Conservation (phyloP, 176 grass and related monocot genomes). For the Phoenix roebelenii region DNA sequence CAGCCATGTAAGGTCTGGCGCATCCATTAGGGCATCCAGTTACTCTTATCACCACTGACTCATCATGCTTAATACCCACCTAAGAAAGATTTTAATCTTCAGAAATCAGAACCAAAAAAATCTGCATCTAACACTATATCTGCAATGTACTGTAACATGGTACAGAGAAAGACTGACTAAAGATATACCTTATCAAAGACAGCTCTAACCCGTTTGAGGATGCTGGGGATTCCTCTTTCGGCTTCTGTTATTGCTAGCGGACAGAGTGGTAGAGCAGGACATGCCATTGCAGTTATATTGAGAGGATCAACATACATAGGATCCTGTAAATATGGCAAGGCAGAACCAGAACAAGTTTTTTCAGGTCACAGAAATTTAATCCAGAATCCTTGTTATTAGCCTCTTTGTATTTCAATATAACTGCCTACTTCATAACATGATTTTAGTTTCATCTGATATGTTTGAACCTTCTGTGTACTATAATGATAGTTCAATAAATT, state of each 20-base stretch:
- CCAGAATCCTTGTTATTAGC: too few relatives aligned
- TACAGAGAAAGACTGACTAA: constrained; percentile 3
- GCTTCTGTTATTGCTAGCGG: constrained; percentile 93
- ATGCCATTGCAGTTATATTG: constrained; percentile 89
- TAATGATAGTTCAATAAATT: too few relatives aligned
- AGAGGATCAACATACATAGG: constrained; percentile 75
- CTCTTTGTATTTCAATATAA: too few relatives aligned
- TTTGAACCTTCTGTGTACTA: too few relatives aligned
- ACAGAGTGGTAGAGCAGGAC: constrained; percentile 81
- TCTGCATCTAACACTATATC: not conserved
- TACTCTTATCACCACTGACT: constrained; percentile 82
- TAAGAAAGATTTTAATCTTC: constrained; percentile 13
- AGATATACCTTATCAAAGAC: constrained; percentile 68
- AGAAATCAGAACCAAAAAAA: not conserved
- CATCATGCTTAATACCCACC: constrained; percentile 62
- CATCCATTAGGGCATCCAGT: constrained; percentile 98
- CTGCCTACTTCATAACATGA: too few relatives aligned
- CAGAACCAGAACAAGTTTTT: not conserved
- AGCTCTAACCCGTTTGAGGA: constrained; percentile 79
- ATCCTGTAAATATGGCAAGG: constrained; percentile 43
- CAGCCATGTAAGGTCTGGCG: constrained; percentile 94
- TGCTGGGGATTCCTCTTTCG: constrained; percentile 78
- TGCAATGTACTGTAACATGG: not conserved
- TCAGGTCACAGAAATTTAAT: too few relatives aligned
- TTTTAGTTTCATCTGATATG: too few relatives aligned